Evolutionary conservation across 2,329 filamentous ascomycete species (phyloP).

Genomic region (Parastagonospora nodorum): DNA sequence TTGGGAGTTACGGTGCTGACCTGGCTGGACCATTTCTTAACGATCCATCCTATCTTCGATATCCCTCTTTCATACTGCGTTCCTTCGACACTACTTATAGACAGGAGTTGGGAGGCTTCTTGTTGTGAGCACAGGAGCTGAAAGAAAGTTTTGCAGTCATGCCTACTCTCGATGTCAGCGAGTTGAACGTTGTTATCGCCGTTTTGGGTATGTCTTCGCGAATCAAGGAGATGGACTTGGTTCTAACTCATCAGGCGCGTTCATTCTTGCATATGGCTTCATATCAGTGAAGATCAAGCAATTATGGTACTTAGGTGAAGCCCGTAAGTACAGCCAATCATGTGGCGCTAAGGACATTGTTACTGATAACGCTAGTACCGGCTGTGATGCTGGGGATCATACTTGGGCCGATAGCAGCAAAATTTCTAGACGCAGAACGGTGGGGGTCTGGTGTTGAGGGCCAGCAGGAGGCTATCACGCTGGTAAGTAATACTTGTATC

Average conservation of each 20-base stretch:
- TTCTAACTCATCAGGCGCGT: conserved; percentile 45
- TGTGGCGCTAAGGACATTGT: not conserved
- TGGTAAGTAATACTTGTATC: conserved; percentile 37
- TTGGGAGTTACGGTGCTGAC: not conserved
- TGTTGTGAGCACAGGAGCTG: not conserved
- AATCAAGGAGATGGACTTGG: not conserved
- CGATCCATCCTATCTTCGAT: no score
- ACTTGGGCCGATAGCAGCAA: conserved; percentile 61
- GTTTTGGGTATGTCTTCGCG: conserved; percentile 47
- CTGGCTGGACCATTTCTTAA: not conserved
- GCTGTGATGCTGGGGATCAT: conserved; percentile 60
- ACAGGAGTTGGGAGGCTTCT: no score
- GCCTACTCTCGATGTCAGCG: conserved; percentile 56
- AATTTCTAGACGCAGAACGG: conserved; percentile 54
- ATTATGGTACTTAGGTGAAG: conserved; percentile 61
- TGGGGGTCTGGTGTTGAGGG: conserved; percentile 43
- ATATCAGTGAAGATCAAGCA: conserved; percentile 60
- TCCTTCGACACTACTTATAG: no score
- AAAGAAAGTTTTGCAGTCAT: conserved; percentile 30
- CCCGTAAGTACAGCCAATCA: conserved; percentile 45
- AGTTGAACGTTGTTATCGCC: conserved; percentile 58
- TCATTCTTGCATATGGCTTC: conserved; percentile 56
- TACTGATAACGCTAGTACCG: conserved; percentile 14
- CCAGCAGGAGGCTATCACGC: conserved; percentile 48
- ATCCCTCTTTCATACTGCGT: no score